Conservation (phyloP, 164 flowering plant species). For the Santalum album region DNA sequence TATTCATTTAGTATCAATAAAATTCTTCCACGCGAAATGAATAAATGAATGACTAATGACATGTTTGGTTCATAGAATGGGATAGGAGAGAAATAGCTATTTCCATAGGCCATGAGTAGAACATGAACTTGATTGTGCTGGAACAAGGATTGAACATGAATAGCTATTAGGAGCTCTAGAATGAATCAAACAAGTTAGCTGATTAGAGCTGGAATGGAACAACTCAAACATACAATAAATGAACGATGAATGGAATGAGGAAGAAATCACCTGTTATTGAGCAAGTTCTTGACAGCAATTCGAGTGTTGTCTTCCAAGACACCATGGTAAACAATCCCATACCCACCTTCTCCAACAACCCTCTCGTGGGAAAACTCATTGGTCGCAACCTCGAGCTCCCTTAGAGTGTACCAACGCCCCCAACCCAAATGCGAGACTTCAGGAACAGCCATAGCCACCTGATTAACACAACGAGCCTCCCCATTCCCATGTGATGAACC, state of each 20-base stretch:
- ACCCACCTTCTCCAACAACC: slow-evolving; percentile 76
- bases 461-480: slow-evolving; percentile 26
- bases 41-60: too few species aligned
- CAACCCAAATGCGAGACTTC: slow-evolving; percentile 78
- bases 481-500: slow-evolving; percentile 31
- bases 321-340: slow-evolving; percentile 73
- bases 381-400: slow-evolving; percentile 62
- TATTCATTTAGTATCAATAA: too few species aligned
- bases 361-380: slow-evolving; percentile 47
- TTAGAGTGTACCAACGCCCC: slow-evolving; percentile 76
- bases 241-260: background rate
- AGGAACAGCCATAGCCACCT: slow-evolving; percentile 29
- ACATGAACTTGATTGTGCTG: too few species aligned
- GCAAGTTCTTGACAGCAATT: slow-evolving; percentile 72
- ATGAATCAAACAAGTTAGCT: too few species aligned
- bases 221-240: background rate
- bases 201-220: too few species aligned
- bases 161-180: too few species aligned
- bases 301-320: slow-evolving; percentile 32
- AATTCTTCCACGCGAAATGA: too few species aligned
- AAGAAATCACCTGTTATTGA: slow-evolving; percentile 48
- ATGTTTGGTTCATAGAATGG: too few species aligned
- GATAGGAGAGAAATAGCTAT: too few species aligned
- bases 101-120: too few species aligned
- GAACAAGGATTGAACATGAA: too few species aligned